Evolutionary conservation across 2,329 filamentous ascomycete species (phyloP).

Genomic region (Ophiostoma perfectum): DNA sequence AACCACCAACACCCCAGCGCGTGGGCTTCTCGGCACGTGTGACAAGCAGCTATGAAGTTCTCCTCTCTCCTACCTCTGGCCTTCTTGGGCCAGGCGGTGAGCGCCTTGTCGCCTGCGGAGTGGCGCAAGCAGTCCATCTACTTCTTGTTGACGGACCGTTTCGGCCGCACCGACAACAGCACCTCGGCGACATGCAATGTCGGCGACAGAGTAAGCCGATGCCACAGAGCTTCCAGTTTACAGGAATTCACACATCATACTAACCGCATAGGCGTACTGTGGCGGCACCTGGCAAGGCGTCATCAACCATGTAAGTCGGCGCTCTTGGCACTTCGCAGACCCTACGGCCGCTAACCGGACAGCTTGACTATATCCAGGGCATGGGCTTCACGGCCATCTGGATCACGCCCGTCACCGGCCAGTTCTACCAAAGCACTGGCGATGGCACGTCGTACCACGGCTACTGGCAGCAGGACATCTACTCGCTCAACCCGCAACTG

Average conservation of each 20-base stretch:
- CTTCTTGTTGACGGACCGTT: conserved; percentile 53
- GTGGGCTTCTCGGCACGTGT: neutral
- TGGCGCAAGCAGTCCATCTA: conserved; percentile 55
- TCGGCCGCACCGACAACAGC: conserved; percentile 44
- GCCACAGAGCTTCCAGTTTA: no score
- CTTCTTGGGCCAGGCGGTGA: conserved; percentile 2
- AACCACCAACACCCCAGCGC: no score
- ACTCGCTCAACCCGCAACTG: conserved; percentile 49
- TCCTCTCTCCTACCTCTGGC: conserved; percentile 12
- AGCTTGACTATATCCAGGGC: conserved; percentile 56
- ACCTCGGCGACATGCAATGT: conserved; percentile 41
- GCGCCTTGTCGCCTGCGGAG: conserved; percentile 25
- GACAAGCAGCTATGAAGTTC: conserved; percentile 11
- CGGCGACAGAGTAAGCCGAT: neutral
- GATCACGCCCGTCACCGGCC: conserved; percentile 52
- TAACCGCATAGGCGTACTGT: conserved; percentile 42
- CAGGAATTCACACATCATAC: neutral
- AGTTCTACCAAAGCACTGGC: conserved; percentile 34
- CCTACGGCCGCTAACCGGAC: neutral
- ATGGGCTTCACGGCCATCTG: conserved; percentile 56
- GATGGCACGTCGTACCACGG: conserved; percentile 43
- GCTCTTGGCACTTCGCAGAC: neutral
- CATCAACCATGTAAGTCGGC: conserved; percentile 38
- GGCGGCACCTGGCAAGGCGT: conserved; percentile 57
- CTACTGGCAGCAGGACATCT: conserved; percentile 47